Evolutionary conservation across 2,329 filamentous ascomycete genomes (phyloP).

Genomic region (Orbilia brochopaga): DNA sequence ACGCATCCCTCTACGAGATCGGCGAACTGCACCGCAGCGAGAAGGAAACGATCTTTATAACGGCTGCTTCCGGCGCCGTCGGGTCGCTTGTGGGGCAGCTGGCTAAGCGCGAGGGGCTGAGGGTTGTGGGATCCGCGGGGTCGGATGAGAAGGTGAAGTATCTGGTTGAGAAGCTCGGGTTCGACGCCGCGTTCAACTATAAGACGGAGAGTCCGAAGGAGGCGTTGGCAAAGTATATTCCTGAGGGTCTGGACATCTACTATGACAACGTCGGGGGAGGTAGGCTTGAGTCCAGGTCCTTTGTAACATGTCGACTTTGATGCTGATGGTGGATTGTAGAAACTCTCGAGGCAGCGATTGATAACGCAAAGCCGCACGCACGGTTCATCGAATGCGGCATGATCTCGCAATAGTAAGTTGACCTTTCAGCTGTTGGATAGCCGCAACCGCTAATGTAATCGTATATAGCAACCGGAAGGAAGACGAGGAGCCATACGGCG

Average conservation of each 20-base stretch:
- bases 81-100: slow-evolving; percentile 83
- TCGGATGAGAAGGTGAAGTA: slow-evolving; percentile 80
- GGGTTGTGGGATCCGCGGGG: slow-evolving; percentile 79
- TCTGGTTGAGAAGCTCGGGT: slow-evolving; percentile 71
- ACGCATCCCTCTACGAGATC: slow-evolving; percentile 74
- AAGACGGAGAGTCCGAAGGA: slow-evolving; percentile 76
- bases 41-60: slow-evolving; percentile 74
- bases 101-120: slow-evolving; percentile 79
- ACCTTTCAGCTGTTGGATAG: background rate
- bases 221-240: slow-evolving; percentile 73
- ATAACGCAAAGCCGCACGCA: slow-evolving; percentile 69
- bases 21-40: slow-evolving; percentile 77
- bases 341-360: slow-evolving; percentile 72
- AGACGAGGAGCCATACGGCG: slow-evolving; percentile 66
- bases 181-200: slow-evolving; percentile 83
- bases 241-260: slow-evolving; percentile 81
- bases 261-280: slow-evolving; percentile 81
- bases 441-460: background rate
- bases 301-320: slow-evolving; percentile 69
- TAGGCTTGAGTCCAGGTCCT: slow-evolving; percentile 70
- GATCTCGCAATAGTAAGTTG: slow-evolving; percentile 78
- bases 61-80: slow-evolving; percentile 78
- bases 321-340: slow-evolving; percentile 69
- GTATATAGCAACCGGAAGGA: slow-evolving; percentile 55
- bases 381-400: slow-evolving; percentile 71